phyloP scores from a whole-genome alignment of 2,329 filamentous ascomycete genomes.

The Xylariaceae sp. region DNA sequence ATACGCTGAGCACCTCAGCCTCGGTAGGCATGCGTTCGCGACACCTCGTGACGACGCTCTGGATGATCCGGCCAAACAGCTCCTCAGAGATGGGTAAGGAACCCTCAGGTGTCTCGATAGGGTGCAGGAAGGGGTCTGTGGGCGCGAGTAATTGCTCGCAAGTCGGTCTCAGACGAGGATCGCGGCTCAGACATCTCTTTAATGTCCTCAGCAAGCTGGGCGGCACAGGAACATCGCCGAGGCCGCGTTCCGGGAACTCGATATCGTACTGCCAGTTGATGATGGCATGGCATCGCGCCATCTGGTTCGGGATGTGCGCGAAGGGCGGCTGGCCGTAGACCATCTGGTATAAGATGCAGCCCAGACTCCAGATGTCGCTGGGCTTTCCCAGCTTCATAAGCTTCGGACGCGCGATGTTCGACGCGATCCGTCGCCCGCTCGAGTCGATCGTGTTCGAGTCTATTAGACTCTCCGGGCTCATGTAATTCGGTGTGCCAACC shows the following conservation, averaged over 20 bases:
- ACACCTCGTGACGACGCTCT: slow-evolving; percentile 56
- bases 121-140: slow-evolving; percentile 60
- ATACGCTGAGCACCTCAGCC: slow-evolving; percentile 48
- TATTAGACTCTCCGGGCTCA: slow-evolving; percentile 91
- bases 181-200: slow-evolving; percentile 57
- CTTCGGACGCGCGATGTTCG: slow-evolving; percentile 49
- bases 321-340: slow-evolving; percentile 96
- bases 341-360: slow-evolving; percentile 97
- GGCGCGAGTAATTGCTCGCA: slow-evolving; percentile 56
- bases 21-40: slow-evolving; percentile 55
- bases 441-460: slow-evolving; percentile 62
- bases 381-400: slow-evolving; percentile 95
- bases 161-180: slow-evolving; percentile 58
- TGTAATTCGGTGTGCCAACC: slow-evolving; percentile 95
- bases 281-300: slow-evolving; percentile 81
- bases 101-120: slow-evolving; percentile 50
- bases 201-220: slow-evolving; percentile 55
- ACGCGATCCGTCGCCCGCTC: slow-evolving; percentile 35
- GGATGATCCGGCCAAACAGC: slow-evolving; percentile 55
- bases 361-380: slow-evolving; percentile 91
- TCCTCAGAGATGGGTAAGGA: slow-evolving; percentile 59
- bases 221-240: slow-evolving; percentile 60
- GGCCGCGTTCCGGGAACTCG: slow-evolving; percentile 63
- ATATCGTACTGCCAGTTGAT: slow-evolving; percentile 72
- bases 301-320: slow-evolving; percentile 81